Evolutionary conservation across 495 filamentous ascomycete species (phyloP), one percentile per base, ranked within the genome.

Genomic region (Penicillium turbatum): DNA sequence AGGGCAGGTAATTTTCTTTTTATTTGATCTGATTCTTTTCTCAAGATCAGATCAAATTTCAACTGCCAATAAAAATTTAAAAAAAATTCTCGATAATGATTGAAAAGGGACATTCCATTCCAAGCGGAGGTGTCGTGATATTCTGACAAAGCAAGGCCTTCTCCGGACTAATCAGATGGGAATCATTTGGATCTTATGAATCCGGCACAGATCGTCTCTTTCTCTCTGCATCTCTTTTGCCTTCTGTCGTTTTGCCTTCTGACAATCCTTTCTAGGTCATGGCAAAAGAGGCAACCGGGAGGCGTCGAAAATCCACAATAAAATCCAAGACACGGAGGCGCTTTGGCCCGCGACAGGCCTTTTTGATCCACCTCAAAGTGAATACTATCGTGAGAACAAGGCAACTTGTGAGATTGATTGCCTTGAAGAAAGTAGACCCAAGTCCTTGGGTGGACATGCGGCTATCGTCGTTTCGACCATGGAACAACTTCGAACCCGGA

Each of bases 141-240:
- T 56, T 60, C 63, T 66, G 63, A 66, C 63, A 64, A 66, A 66
- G 63, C 63, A 64, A 51, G 53, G 61, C 59, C n/a, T 51, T 54
- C 62, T 63, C 63, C 60, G 39, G 39, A 62, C 51, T 56, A 45
- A 39, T 49, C 47, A 36, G 47, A 49, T 49, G 27, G 15, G 32
- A 46, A 35, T 36, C 24, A 39, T 54, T 32, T 51, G 32, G 40
- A 29, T 16, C 40, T 42, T 32, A 51, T 51, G 49, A 30, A 43
- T 51, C 30, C 38, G 38, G 39, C 17, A 51, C 35, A 16, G 49
- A 51, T 43, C 29, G 7, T 42, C 30, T 34, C 17, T 16, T 39
- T n/a, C n/a, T 43, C 27, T 15, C 24, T 37, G 19, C 45, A 35
- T 48, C 19, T 48, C 26, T 38, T 51, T 41, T 51, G 36, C 36